These are phyloP conservation scores for Vitis amurensis DNA, from an alignment of 164 flowering plant genomes.

Conservation along the genomic window DNA sequence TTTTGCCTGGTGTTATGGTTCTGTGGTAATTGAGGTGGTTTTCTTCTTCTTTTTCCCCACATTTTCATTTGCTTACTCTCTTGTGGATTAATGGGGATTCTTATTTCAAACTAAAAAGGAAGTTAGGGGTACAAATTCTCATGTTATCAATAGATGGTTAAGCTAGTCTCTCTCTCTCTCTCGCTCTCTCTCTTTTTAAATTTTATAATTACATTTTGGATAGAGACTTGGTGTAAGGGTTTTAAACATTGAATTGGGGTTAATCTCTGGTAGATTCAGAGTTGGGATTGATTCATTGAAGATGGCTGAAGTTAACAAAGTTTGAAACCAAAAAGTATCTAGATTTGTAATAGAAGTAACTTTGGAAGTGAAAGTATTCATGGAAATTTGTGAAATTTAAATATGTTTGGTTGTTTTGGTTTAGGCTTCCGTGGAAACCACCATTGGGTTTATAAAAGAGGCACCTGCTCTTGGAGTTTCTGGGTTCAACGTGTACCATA, in stretches of 20 bases:
- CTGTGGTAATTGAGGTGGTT: constrained; percentile 1
- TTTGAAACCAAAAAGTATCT: background rate
- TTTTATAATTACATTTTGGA: background rate
- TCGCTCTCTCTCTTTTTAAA: too few relatives aligned
- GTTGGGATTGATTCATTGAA: background rate
- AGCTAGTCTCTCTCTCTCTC: background rate
- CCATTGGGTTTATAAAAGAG: constrained; percentile 82
- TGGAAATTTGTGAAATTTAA: background rate
- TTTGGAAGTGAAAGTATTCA: background rate
- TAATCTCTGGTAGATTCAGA: background rate
- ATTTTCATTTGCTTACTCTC: background rate
- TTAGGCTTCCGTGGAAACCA: constrained; percentile 63
- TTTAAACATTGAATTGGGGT: background rate
- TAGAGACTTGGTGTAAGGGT: background rate
- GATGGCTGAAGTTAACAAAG: background rate
- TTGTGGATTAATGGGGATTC: background rate
- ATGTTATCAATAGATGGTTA: background rate
- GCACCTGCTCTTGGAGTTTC: constrained; percentile 55
- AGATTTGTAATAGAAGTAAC: background rate
- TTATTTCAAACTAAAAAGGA: background rate
- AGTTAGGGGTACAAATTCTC: background rate
- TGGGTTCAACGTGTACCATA: constrained; percentile 90
- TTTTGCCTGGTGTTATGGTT: background rate
- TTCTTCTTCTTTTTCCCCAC: background rate
- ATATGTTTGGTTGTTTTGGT: constrained; percentile 1